Evolutionary conservation across 495 filamentous ascomycete species (phyloP).

Genomic region (Lindgomyces ingoldianus): DNA sequence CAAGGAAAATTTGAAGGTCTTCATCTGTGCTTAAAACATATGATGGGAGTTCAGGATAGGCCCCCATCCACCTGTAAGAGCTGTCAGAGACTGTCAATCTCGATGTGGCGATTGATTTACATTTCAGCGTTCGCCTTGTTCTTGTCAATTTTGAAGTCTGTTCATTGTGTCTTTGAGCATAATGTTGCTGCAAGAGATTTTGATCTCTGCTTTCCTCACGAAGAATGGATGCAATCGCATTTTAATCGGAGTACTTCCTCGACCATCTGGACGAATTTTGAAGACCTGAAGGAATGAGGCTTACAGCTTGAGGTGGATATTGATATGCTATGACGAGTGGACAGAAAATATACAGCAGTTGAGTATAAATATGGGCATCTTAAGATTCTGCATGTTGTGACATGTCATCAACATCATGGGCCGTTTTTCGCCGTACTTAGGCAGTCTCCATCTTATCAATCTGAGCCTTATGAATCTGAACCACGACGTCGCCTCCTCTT

Average conservation of each 20-base stretch:
- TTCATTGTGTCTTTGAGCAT: slow-evolving; percentile 68
- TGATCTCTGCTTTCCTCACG: slow-evolving; percentile 72
- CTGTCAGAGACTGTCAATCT: background rate
- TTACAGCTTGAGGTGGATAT: too few species aligned
- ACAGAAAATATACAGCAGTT: too few species aligned
- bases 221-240: slow-evolving; percentile 58
- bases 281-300: slow-evolving; percentile 22
- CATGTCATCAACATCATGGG: background rate
- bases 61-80: slow-evolving; percentile 75
- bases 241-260: slow-evolving; percentile 54
- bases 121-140: slow-evolving; percentile 66
- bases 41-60: slow-evolving; percentile 71
- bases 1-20: slow-evolving; percentile 64
- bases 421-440: too few species aligned
- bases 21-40: slow-evolving; percentile 63
- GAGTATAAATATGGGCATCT: too few species aligned
- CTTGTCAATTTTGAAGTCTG: slow-evolving; percentile 70
- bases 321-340: too few species aligned
- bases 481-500: background rate
- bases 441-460: too few species aligned
- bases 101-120: slow-evolving; percentile 12
- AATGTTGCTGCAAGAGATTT: slow-evolving; percentile 63
- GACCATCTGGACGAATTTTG: slow-evolving; percentile 25
- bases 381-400: too few species aligned
- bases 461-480: too few species aligned